Conservation (phyloP, 106 monocot species). For the Agapanthus africanus region DNA sequence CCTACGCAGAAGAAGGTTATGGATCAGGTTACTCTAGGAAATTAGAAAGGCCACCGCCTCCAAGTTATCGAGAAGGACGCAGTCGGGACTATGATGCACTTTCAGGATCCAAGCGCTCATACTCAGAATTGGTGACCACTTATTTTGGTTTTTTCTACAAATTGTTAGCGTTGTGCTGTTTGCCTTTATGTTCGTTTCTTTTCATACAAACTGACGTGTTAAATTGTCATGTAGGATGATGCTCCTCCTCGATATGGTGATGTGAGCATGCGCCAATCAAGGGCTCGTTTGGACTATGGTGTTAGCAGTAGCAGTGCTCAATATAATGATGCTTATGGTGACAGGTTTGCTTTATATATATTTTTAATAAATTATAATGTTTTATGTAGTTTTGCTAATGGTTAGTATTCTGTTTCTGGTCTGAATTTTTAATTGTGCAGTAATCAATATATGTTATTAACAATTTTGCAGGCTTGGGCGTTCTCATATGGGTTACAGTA, state of each 20-base stretch:
- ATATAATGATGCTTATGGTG: conserved; percentile 56
- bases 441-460: too few relatives aligned
- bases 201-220: too few relatives aligned
- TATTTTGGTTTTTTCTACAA: too few relatives aligned
- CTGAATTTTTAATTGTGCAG: too few relatives aligned
- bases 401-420: too few relatives aligned
- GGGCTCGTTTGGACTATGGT: conserved; percentile 74
- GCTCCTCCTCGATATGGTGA: conserved; percentile 57
- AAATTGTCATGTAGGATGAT: conserved; percentile 58
- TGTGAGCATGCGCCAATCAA: conserved; percentile 45
- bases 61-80: conserved; percentile 58
- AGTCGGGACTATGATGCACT: conserved; percentile 76
- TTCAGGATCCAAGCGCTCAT: conserved; percentile 72
- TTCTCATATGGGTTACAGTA: conserved; percentile 67
- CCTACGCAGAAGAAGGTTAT: conserved; percentile 73
- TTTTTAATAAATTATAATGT: background rate
- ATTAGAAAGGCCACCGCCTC: conserved; percentile 38
- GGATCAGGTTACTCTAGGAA: conserved; percentile 61
- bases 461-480: conserved; percentile 61
- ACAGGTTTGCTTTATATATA: conserved; percentile 45
- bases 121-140: conserved; percentile 55
- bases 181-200: too few relatives aligned
- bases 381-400: too few relatives aligned
- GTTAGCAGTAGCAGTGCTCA: conserved; percentile 40
- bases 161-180: too few relatives aligned